These are phyloP conservation scores for Verticillium isaacii DNA, from an alignment of 2,329 filamentous ascomycete genomes.

Conservation along the genomic window DNA sequence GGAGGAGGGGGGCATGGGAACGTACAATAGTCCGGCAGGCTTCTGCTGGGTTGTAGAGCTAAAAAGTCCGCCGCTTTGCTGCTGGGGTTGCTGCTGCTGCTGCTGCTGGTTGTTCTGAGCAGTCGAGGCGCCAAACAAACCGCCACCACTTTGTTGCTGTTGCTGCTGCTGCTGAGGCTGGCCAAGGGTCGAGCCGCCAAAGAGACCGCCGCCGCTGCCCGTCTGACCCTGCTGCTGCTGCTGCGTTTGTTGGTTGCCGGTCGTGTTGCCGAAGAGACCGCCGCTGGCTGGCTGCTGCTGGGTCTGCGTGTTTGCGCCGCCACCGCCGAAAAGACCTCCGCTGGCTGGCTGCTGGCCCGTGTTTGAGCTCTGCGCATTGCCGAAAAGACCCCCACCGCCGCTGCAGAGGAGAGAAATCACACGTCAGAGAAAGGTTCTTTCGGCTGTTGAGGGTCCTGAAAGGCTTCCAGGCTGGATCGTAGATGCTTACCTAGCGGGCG, in stretches of 20 bases:
- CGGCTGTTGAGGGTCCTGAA: background rate
- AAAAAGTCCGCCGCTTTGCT: conserved; percentile 8
- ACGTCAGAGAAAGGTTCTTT: background rate
- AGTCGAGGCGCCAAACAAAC: conserved; percentile 26
- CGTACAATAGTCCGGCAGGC: conserved; percentile 24
- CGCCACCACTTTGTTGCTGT: conserved; percentile 6
- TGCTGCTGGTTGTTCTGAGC: conserved; percentile 6
- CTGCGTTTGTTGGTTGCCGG: conserved; percentile 17
- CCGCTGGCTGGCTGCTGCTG: conserved; percentile 22
- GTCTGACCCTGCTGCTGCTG: conserved; percentile 9
- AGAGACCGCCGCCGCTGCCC: conserved; percentile 12
- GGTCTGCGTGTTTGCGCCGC: conserved; percentile 17
- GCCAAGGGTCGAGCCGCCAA: conserved; percentile 14
- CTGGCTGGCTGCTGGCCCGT: conserved; percentile 11
- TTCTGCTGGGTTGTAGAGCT: conserved; percentile 8
- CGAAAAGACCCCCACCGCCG: conserved; percentile 17
- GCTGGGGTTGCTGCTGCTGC: conserved; percentile 11
- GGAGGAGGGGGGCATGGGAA: background rate
- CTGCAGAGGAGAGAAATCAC: background rate
- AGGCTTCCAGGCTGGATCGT: background rate
- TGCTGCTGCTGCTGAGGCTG: background rate
- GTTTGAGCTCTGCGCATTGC: conserved; percentile 4
- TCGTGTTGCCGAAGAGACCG: conserved; percentile 28
- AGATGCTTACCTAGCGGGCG: background rate
- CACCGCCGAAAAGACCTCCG: conserved; percentile 14